These are phyloP conservation scores for Coemansia sp. DNA, from an alignment of 192 early-diverging fungal species.

Conservation along the genomic window DNA sequence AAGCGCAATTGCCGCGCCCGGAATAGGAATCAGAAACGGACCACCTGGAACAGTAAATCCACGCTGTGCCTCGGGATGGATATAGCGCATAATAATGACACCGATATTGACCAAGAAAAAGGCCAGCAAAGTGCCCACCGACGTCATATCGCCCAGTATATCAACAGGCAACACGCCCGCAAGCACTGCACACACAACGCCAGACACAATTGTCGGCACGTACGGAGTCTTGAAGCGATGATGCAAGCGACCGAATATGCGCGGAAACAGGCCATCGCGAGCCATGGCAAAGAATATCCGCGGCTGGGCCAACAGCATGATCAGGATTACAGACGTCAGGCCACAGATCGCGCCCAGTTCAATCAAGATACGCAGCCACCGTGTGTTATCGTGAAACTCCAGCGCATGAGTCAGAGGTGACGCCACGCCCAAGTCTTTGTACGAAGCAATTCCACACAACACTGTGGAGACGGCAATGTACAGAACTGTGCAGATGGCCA, in stretches of 20 bases:
- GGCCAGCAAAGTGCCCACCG: constrained; percentile 78
- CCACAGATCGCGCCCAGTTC: constrained; percentile 75
- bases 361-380: constrained; percentile 75
- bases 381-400: constrained; percentile 40
- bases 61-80: constrained; percentile 64
- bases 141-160: constrained; percentile 79
- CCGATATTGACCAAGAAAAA: constrained; percentile 82
- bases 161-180: constrained; percentile 78
- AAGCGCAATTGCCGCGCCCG: constrained; percentile 60
- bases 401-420: constrained; percentile 59
- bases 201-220: constrained; percentile 65
- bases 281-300: constrained; percentile 89
- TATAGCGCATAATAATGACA: constrained; percentile 71
- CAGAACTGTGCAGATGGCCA: constrained; percentile 72
- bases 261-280: constrained; percentile 80
- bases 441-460: constrained; percentile 70
- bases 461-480: constrained; percentile 73
- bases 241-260: constrained; percentile 67
- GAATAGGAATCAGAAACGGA: constrained; percentile 62
- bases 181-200: constrained; percentile 62
- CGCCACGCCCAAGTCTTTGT: constrained; percentile 49
- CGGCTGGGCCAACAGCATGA: constrained; percentile 74
- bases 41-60: constrained; percentile 70
- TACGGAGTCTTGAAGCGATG: constrained; percentile 72
- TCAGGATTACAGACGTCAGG: constrained; percentile 75